Percentiles rank a stretch among this genome's conserved stretches.
phyloP scores from a whole-genome alignment of 352 stramenopile species.

The Poterioochromonas sp. region DNA sequence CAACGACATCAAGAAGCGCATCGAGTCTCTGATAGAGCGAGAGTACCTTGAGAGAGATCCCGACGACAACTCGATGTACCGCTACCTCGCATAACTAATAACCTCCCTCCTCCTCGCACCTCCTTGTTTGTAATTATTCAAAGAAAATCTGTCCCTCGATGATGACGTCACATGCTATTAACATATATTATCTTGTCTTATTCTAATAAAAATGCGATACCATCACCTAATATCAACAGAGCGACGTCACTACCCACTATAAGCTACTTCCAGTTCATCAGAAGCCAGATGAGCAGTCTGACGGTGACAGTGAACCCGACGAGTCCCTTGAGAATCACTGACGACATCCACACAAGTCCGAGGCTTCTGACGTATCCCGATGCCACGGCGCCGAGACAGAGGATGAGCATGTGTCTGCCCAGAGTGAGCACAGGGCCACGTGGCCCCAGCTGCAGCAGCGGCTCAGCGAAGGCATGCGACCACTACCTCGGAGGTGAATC shows the following conservation, averaged over 20 bases:
- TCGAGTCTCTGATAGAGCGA: constrained; percentile 96
- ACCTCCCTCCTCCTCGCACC: too few relatives aligned
- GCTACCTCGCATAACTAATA: constrained; percentile 80
- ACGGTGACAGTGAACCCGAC: background rate
- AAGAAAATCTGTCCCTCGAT: too few relatives aligned
- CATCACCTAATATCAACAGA: too few relatives aligned
- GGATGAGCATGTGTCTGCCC: background rate
- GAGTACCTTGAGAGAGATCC: constrained; percentile 93
- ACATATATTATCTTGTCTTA: too few relatives aligned
- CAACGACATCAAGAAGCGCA: constrained; percentile 93
- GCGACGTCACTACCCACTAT: background rate
- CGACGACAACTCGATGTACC: constrained; percentile 81
- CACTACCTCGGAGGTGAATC: background rate
- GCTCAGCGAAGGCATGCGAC: background rate
- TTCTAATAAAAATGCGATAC: too few relatives aligned
- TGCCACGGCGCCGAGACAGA: background rate
- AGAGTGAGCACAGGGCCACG: background rate
- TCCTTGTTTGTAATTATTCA: too few relatives aligned
- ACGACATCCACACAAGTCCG: background rate
- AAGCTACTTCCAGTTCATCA: background rate
- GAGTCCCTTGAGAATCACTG: background rate
- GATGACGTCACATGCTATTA: too few relatives aligned
- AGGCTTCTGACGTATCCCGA: background rate
- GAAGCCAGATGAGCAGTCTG: background rate
- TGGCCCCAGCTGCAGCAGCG: background rate